A percentile compares a stretch with the other conserved stretches of the same genome.
Evolutionary conservation across 1,284 basidiomycete species (phyloP).

Genomic region (Fomitopsis betulina): DNA sequence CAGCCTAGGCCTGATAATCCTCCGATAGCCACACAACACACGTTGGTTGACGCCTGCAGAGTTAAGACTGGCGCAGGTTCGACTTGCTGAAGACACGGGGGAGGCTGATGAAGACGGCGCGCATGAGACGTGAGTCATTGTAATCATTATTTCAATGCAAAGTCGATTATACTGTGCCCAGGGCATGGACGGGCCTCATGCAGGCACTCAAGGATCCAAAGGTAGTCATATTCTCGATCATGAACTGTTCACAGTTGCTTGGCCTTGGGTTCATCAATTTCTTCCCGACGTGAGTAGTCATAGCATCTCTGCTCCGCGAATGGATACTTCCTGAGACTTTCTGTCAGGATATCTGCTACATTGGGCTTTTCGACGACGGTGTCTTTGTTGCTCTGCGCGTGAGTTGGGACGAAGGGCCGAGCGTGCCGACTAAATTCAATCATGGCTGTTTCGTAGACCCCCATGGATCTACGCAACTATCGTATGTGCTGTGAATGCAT

Average conservation of each 20-base stretch:
- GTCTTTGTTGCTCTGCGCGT: conserved; percentile 62
- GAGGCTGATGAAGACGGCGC: conserved; percentile 59
- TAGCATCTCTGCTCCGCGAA: neutral
- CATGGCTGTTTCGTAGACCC: conserved; percentile 40
- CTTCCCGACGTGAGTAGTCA: conserved; percentile 58
- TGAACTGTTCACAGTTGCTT: conserved; percentile 46
- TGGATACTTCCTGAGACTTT: neutral
- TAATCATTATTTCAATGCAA: neutral
- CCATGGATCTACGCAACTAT: conserved; percentile 61
- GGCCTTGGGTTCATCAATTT: conserved; percentile 72
- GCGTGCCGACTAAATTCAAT: conserved; percentile 3
- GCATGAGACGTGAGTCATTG: conserved; percentile 44
- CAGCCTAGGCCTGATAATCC: neutral
- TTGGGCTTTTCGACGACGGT: conserved; percentile 59
- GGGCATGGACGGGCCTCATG: conserved; percentile 47
- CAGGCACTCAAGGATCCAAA: conserved; percentile 61
- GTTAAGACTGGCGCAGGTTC: conserved; percentile 60
- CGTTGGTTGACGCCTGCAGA: conserved; percentile 58
- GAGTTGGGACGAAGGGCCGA: conserved; percentile 23
- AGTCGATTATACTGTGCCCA: conserved; percentile 17
- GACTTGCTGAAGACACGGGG: conserved; percentile 73
- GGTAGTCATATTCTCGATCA: conserved; percentile 54
- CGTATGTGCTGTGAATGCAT: conserved; percentile 54
- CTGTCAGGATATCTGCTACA: conserved; percentile 53
- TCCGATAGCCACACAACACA: conserved; percentile 55